These are phyloP conservation scores for Sporothrix brasiliensis DNA, from an alignment of 2,329 filamentous ascomycete genomes.

Conservation along the genomic window DNA sequence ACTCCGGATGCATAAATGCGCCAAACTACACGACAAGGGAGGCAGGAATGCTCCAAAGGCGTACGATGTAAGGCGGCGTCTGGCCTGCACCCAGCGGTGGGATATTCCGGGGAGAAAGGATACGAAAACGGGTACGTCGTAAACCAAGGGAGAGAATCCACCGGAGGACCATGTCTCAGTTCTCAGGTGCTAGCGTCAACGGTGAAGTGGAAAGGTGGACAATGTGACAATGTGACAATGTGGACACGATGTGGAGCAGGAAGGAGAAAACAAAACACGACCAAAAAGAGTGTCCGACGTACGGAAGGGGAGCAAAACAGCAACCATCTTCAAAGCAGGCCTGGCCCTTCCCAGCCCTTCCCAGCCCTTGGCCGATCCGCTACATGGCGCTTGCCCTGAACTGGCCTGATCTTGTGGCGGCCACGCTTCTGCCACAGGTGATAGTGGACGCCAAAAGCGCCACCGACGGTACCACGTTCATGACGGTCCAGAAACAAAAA, in stretches of 20 bases:
- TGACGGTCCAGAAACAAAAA: too few species aligned
- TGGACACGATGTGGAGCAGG: too few species aligned
- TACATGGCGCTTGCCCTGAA: neutral
- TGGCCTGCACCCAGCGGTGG: conserved; percentile 9
- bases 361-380: neutral
- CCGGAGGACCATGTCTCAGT: neutral
- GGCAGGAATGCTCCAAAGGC: neutral
- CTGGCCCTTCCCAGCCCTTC: neutral
- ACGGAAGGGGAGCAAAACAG: too few species aligned
- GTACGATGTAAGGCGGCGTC: neutral
- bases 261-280: too few species aligned
- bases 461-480: neutral
- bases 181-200: too few species aligned
- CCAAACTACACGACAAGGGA: neutral
- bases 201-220: neutral
- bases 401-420: neutral
- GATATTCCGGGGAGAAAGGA: conserved; percentile 11
- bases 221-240: too few species aligned
- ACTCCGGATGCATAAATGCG: neutral
- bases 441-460: neutral
- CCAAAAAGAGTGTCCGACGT: neutral
- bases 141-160: neutral
- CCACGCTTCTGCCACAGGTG: neutral
- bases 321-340: neutral
- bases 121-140: neutral